Conservation (phyloP, 176 grass and related monocot genomes). For the Oryza rufipogon region DNA sequence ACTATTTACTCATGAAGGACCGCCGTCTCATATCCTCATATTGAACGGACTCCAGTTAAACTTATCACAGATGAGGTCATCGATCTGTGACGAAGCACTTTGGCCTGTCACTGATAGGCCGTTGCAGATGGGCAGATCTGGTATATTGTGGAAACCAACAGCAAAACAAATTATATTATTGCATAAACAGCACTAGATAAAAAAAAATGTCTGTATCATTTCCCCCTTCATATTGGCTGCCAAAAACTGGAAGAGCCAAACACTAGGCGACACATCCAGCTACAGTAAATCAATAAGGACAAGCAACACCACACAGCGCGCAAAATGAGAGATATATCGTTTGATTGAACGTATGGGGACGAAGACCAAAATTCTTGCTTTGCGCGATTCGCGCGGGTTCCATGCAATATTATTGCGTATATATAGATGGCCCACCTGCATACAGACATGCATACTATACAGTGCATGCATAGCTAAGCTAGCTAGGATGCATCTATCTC, state of each 20-base stretch:
- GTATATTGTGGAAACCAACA: not conserved
- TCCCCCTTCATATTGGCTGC: not conserved
- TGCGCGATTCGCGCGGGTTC: conserved; percentile 55
- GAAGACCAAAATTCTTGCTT: not conserved
- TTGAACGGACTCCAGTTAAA: too few species aligned
- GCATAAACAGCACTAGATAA: too few species aligned
- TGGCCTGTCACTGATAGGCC: too few species aligned
- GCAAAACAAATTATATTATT: not conserved
- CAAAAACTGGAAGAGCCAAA: not conserved
- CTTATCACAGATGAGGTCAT: too few species aligned
- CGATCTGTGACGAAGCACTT: too few species aligned
- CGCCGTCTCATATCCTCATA: too few species aligned
- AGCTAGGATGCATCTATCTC: not conserved
- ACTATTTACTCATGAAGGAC: too few species aligned
- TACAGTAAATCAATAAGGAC: conserved; percentile 12
- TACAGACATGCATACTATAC: not conserved
- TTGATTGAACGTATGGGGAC: conserved; percentile 13
- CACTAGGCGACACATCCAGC: conserved; percentile 1
- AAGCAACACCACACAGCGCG: conserved; percentile 9
- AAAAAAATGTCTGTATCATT: not conserved
- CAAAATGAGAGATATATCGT: not conserved
- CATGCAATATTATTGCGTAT: conserved; percentile 25
- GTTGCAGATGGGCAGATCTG: too few species aligned
- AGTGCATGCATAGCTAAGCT: not conserved
- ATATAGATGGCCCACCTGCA: not conserved